Evolutionary conservation across 176 grass and related monocot species (phyloP), one percentile per base, ranked within the genome.

Genomic region (Juncus effusus): DNA sequence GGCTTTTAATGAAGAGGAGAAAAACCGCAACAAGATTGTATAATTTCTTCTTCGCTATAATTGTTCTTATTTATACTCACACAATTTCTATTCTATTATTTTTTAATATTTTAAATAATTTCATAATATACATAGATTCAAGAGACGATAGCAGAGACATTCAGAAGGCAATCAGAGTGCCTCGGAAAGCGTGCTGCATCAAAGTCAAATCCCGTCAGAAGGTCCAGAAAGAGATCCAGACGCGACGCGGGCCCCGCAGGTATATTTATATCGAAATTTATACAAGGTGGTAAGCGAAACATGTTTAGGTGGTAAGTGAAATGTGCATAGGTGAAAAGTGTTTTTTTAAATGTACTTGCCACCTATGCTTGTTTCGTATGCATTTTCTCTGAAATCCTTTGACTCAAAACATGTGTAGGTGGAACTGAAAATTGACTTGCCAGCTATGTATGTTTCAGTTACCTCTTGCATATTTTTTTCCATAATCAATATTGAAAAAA

Each of bases 1-100:
- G 38, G 66, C 78, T 40, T 92, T 92, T 58, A 76, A 76, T 14
- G 88, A 87, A 19, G 88, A 87, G 14, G 84, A 92, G 54, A 87
- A 79, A 51, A 58, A 36, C 74, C 77, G 84, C 54, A 92, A 87
- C 52, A 81, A 79, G 59, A 80, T 81, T 83, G 88, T 92, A 76
- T n/a, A 58, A 37, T 49, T 58, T 37, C 38, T 76, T 74, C 75
- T 54, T 7, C 13, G 35, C 53, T 13, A 40, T 40, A 8, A 54
- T 56, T 14, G 15, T 67, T 36, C 52, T 5, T 41, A 41, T 64
- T 41, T 64, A 15, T 64, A 1, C 5, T 15, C 3, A 41, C 44
- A 42, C 6, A 8, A 12, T 7, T 42, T 63, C 45, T 47, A 13
- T 38, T 2, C 60, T 14, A 39, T 63, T 63, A 10, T 41, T 64